Evolutionary conservation across 495 filamentous ascomycete genomes (phyloP), one percentile per base, ranked within the genome.

Genomic region (Talaromyces proteolyticus): DNA sequence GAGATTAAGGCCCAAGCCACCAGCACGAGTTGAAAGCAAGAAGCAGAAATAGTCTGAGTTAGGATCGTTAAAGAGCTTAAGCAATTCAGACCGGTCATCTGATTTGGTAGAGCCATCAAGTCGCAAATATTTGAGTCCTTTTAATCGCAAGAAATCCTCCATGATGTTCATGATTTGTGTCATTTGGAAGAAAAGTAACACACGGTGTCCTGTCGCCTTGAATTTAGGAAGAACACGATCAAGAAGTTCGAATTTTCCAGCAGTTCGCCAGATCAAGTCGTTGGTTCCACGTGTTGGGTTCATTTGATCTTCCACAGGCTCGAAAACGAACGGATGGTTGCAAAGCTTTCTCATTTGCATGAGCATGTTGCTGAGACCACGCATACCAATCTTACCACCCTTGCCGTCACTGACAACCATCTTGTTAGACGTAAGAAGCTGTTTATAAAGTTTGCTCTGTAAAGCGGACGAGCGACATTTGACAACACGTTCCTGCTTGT

Each of bases 101-200:
- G 93, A 89, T 64, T 98, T 98, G 17, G 93, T 98, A 4, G 90
- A 89, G 65, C 93, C 93, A 58, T 98, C 93, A 41, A 98, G 78
- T 52, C 93, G 90, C 39, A 98, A 77, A 63, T 96, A 98, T 49
- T 82, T 69, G 54, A 95, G 75, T 22, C 82, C 85, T 41, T 88
- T 80, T 50, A 87, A 82, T 4, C 93, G 87, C 47, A 98, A 74
- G 68, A 93, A 98, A 67, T 98, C 93, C 58, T 98, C 93, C 94
- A 98, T 97, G 64, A 98, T 98, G 66, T 98, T 95, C 93, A 98
- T 98, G 61, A 98, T 98, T 37, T 95, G 89, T 2, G 93, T 98
- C 93, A 98, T 98, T 67, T 98, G 93, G 79, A 98, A 98, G 79
- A 98, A 98, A 86, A 98, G 97, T 61, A 98, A 66, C 44, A 96